phyloP scores from a whole-genome alignment of 306 rosid genomes.

The Cyclanthera cordifolia region DNA sequence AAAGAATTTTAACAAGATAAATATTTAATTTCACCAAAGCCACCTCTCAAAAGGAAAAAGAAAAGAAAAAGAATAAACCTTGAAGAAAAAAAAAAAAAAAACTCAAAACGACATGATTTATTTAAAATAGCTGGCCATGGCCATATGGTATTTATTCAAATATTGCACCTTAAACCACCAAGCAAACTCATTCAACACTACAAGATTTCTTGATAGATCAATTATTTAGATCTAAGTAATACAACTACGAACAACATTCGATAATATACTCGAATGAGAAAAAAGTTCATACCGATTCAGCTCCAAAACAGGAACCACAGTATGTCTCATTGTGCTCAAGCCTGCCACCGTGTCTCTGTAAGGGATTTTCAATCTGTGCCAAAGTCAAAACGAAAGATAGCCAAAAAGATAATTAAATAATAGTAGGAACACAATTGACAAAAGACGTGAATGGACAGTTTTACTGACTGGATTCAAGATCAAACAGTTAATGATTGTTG shows the following conservation, averaged over 20 bases:
- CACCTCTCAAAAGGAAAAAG: not conserved
- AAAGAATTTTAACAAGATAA: not conserved
- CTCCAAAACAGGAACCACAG: conserved; percentile 94
- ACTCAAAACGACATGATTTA: not conserved
- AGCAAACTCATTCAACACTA: not conserved
- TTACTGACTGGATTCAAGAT: not conserved
- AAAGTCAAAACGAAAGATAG: conserved; percentile 16
- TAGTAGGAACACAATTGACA: not conserved
- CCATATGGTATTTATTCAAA: not conserved
- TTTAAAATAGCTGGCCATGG: not conserved
- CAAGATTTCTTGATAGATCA: not conserved
- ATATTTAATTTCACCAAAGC: not conserved
- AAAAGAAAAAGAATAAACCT: not conserved
- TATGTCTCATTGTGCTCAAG: conserved; percentile 97
- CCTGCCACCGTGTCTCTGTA: conserved; percentile 95
- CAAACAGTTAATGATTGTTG: not conserved
- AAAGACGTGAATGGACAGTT: not conserved
- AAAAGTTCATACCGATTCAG: conserved; percentile 59
- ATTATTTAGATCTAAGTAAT: not conserved
- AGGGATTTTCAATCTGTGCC: conserved; percentile 78
- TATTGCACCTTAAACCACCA: not conserved
- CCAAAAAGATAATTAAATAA: conserved; percentile 8
- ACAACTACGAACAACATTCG: not conserved
- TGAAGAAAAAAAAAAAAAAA: not conserved
- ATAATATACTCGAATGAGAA: not conserved